Percentiles rank a stretch among this genome's conserved stretches.
Conservation (phyloP, 352 stramenopile genomes). For the Pythium rishiriense region DNA sequence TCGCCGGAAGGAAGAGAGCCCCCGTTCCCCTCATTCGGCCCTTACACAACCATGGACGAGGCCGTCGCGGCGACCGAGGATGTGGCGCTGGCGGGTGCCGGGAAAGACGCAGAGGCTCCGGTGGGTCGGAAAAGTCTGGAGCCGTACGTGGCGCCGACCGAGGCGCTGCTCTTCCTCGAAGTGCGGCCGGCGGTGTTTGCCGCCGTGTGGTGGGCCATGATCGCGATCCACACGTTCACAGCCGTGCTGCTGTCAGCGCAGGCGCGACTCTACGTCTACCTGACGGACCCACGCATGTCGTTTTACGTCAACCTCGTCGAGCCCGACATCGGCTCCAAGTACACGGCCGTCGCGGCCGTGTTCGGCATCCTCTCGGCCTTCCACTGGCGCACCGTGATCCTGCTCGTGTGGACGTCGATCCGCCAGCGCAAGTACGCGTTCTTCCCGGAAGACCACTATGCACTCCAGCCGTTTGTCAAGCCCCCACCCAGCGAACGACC, state of each 20-base stretch:
- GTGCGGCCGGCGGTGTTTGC: conserved; percentile 24
- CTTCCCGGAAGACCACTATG: conserved; percentile 19
- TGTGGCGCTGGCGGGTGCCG: neutral
- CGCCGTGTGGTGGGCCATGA: conserved; percentile 23
- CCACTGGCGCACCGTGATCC: conserved; percentile 23
- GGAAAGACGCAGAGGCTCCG: neutral
- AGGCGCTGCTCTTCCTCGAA: conserved; percentile 25
- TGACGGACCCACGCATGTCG: conserved; percentile 27
- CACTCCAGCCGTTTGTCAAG: conserved; percentile 5
- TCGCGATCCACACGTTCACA: conserved; percentile 24
- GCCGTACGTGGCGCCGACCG: conserved; percentile 20
- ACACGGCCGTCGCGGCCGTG: conserved; percentile 18
- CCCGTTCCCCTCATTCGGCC: neutral
- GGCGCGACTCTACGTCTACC: conserved; percentile 30
- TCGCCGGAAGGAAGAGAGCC: neutral
- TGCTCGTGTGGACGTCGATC: conserved; percentile 21
- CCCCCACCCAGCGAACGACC: neutral
- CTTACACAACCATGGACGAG: neutral
- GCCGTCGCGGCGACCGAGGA: conserved; percentile 7
- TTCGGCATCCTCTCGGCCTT: conserved; percentile 25
- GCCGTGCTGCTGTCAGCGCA: conserved; percentile 22
- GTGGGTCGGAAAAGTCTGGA: too few relatives aligned
- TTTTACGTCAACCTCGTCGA: conserved; percentile 35
- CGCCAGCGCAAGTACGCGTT: conserved; percentile 30
- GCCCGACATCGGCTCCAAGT: conserved; percentile 25